phyloP scores from a whole-genome alignment of 495 filamentous ascomycete species.

The Geopyxis carbonaria region DNA sequence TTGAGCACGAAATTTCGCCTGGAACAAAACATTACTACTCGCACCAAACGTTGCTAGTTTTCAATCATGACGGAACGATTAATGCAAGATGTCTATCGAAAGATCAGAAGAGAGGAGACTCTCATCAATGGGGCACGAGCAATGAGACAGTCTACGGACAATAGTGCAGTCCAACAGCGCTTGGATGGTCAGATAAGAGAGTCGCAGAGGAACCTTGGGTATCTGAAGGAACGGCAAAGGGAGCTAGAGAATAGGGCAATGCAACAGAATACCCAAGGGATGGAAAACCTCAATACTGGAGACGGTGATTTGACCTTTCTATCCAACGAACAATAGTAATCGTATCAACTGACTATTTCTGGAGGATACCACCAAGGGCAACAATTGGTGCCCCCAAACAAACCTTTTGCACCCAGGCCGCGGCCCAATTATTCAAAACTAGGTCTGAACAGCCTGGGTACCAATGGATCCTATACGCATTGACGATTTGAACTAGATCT shows the following conservation, averaged over 20 bases:
- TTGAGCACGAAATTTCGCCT: too few species aligned
- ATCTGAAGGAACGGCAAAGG: constrained; percentile 75
- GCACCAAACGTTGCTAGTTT: too few species aligned
- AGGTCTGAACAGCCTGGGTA: constrained; percentile 41
- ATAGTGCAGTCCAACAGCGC: constrained; percentile 70
- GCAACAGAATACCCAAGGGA: constrained; percentile 32
- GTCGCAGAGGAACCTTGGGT: constrained; percentile 77
- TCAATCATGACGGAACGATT: constrained; percentile 23
- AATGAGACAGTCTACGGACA: constrained; percentile 90
- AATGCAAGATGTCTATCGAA: constrained; percentile 59
- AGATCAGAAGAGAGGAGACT: constrained; percentile 95
- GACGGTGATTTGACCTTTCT: constrained; percentile 17
- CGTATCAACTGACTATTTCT: background rate
- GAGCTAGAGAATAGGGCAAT: constrained; percentile 72
- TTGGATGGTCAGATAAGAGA: constrained; percentile 87
- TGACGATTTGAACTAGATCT: constrained; percentile 45
- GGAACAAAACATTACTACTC: too few species aligned
- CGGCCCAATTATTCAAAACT: constrained; percentile 90
- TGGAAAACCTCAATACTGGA: constrained; percentile 44
- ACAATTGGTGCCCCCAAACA: constrained; percentile 65
- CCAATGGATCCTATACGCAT: constrained; percentile 11
- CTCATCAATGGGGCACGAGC: constrained; percentile 85
- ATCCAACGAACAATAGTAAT: background rate
- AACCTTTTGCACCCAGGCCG: constrained; percentile 62
- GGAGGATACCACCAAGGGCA: constrained; percentile 26